Conservation (phyloP, 2,329 filamentous ascomycete genomes). For the Shiraia sp. region DNA sequence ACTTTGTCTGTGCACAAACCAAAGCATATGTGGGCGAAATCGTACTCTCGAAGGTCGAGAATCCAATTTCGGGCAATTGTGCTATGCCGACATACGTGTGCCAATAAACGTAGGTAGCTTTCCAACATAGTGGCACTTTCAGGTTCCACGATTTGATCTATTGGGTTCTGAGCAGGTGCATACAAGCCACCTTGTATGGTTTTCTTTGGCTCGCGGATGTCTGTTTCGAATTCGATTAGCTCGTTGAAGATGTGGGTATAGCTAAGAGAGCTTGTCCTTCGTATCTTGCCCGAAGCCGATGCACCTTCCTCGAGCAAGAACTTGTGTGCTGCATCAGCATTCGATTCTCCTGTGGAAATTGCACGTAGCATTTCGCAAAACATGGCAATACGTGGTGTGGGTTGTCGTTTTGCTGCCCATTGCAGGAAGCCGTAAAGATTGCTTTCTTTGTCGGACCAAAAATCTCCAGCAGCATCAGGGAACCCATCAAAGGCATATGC, state of each 20-base stretch:
- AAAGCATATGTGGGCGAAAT: slow-evolving; percentile 74
- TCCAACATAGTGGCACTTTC: slow-evolving; percentile 97
- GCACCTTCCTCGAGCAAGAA: slow-evolving; percentile 84
- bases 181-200: slow-evolving; percentile 64
- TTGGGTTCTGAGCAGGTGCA: slow-evolving; percentile 36
- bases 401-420: slow-evolving; percentile 94
- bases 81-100: slow-evolving; percentile 79
- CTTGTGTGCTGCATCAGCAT: slow-evolving; percentile 81
- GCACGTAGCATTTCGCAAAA: slow-evolving; percentile 96
- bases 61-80: slow-evolving; percentile 73
- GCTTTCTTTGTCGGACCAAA: slow-evolving; percentile 91
- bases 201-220: slow-evolving; percentile 72
- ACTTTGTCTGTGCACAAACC: slow-evolving; percentile 78
- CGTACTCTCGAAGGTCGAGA: slow-evolving; percentile 67
- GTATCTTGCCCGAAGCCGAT: slow-evolving; percentile 73
- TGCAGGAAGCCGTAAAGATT: slow-evolving; percentile 94
- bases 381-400: slow-evolving; percentile 91
- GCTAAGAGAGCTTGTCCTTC: slow-evolving; percentile 81
- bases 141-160: slow-evolving; percentile 73
- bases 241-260: slow-evolving; percentile 94
- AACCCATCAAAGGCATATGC: slow-evolving; percentile 88
- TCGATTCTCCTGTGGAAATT: slow-evolving; percentile 79
- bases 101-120: slow-evolving; percentile 85
- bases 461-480: slow-evolving; percentile 80
- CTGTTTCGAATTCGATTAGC: slow-evolving; percentile 79